Evolutionary conservation across 2,329 filamentous ascomycete genomes (phyloP).

Genomic region (Lasiodiplodia hormozganensis): DNA sequence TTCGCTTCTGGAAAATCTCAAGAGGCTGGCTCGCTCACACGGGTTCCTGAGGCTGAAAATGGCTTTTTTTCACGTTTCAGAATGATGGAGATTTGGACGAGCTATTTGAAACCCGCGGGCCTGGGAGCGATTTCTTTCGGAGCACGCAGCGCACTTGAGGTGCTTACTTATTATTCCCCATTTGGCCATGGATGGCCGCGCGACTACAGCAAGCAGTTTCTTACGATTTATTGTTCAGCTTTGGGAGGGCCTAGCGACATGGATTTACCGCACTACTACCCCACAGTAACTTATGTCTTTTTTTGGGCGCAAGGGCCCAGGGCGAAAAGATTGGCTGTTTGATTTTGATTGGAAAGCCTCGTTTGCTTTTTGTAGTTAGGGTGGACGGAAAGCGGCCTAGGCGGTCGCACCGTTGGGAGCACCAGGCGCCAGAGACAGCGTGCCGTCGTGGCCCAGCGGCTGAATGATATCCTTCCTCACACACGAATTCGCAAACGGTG

Average conservation of each 20-base stretch:
- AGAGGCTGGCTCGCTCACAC: slow-evolving; percentile 28
- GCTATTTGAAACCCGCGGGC: slow-evolving; percentile 12
- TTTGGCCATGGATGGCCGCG: slow-evolving; percentile 14
- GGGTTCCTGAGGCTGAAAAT: slow-evolving; percentile 24
- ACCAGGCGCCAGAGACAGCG: slow-evolving; percentile 4
- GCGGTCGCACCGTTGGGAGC: slow-evolving; percentile 2
- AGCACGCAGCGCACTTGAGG: slow-evolving; percentile 19
- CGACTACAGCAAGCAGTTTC: slow-evolving; percentile 16
- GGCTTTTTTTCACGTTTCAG: slow-evolving; percentile 19
- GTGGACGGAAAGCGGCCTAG: neutral
- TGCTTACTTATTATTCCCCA: slow-evolving; percentile 1
- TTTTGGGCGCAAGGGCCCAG: slow-evolving; percentile 1
- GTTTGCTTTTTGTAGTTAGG: slow-evolving; percentile 25
- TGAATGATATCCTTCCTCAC: slow-evolving; percentile 21
- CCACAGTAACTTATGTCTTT: slow-evolving; percentile 12
- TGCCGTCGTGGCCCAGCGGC: neutral
- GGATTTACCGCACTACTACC: slow-evolving; percentile 17
- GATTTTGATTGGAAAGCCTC: slow-evolving; percentile 20
- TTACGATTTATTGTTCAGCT: slow-evolving; percentile 18
- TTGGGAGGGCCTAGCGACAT: slow-evolving; percentile 23
- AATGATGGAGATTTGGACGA: slow-evolving; percentile 25
- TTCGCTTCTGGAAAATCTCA: slow-evolving; percentile 26
- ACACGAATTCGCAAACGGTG: neutral
- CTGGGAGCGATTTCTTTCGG: slow-evolving; percentile 10
- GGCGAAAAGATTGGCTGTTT: slow-evolving; percentile 27